Percentiles rank a stretch among this genome's conserved stretches.
These are phyloP conservation scores for Penicillium soppii DNA, from an alignment of 495 filamentous ascomycete genomes.

Conservation along the genomic window DNA sequence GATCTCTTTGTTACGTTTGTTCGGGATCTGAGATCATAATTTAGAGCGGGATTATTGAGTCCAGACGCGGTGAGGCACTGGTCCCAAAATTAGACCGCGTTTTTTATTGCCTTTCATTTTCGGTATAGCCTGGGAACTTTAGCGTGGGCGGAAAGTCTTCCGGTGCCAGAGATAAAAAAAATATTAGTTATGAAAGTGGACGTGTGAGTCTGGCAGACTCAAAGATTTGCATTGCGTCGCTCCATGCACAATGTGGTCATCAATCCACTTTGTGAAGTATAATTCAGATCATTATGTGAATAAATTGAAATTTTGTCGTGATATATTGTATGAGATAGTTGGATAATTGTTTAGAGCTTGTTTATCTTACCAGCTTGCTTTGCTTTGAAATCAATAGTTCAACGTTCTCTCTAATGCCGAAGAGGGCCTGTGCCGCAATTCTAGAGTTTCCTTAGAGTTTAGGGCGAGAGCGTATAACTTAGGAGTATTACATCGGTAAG, in stretches of 20 bases:
- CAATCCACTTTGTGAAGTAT: slow-evolving; percentile 1
- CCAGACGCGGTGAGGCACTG: neutral
- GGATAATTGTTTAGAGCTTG: too few relatives aligned
- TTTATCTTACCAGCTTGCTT: neutral
- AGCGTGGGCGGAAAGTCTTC: slow-evolving; percentile 4
- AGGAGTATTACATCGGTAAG: neutral
- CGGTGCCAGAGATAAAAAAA: slow-evolving; percentile 13
- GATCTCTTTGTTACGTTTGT: slow-evolving; percentile 14
- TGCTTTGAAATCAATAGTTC: slow-evolving; percentile 10
- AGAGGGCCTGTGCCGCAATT: slow-evolving; percentile 7
- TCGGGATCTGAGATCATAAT: neutral
- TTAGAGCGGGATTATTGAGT: neutral
- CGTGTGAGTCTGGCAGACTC: slow-evolving; percentile 6
- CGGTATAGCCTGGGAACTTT: neutral
- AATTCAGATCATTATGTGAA: neutral
- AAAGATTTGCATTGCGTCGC: slow-evolving; percentile 3
- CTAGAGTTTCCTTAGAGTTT: neutral
- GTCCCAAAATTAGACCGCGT: slow-evolving; percentile 7
- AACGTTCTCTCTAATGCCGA: slow-evolving; percentile 5
- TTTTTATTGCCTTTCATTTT: neutral
- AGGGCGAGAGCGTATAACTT: too few relatives aligned
- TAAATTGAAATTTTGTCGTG: neutral
- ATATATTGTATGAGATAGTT: neutral
- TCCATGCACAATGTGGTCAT: neutral
- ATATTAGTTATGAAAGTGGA: slow-evolving; percentile 6